Conservation (phyloP, 371 early-diverging fungal species). For the Mucor mucedo region DNA sequence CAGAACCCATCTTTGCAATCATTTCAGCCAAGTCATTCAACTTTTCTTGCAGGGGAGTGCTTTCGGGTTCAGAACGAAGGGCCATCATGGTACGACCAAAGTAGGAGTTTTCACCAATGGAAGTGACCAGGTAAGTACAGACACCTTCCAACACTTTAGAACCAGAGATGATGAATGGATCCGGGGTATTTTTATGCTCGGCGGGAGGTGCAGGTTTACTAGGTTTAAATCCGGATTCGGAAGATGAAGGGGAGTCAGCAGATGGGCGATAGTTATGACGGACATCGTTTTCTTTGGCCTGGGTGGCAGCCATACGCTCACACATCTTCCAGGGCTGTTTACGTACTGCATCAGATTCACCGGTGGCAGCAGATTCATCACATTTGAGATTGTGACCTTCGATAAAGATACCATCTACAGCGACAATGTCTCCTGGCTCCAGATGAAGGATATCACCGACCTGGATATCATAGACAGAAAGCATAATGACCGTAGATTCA, state of each 20-base stretch:
- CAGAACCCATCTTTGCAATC: constrained; percentile 74
- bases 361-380: constrained; percentile 93
- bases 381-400: constrained; percentile 83
- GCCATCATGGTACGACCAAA: constrained; percentile 83
- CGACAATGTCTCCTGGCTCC: constrained; percentile 93
- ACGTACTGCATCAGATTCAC: constrained; percentile 87
- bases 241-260: constrained; percentile 11
- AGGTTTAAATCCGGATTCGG: constrained; percentile 13
- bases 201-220: not conserved
- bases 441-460: constrained; percentile 90
- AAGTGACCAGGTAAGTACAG: constrained; percentile 71
- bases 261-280: not conserved
- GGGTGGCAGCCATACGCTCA: constrained; percentile 6
- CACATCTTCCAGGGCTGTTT: constrained; percentile 45
- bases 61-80: constrained; percentile 56
- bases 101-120: constrained; percentile 74
- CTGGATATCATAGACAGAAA: constrained; percentile 83
- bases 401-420: constrained; percentile 88
- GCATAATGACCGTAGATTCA: constrained; percentile 73
- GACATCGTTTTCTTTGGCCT: not conserved
- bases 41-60: constrained; percentile 76
- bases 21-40: constrained; percentile 69
- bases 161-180: constrained; percentile 78
- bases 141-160: constrained; percentile 81
- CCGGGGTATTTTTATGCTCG: constrained; percentile 35